phyloP scores from a whole-genome alignment of 768 basidiomycete species.

The Russula virescens region DNA sequence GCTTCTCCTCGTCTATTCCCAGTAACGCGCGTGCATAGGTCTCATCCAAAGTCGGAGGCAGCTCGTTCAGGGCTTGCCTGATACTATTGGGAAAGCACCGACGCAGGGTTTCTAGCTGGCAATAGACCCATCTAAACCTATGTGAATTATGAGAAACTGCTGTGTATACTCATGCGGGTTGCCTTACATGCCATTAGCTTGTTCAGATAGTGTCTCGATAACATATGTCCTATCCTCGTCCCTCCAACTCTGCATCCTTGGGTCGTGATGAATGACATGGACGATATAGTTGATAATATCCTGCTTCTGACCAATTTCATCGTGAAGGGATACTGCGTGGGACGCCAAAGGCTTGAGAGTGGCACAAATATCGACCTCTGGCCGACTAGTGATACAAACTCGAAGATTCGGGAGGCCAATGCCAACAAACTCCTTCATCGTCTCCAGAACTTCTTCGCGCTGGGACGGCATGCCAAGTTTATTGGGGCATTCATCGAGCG shows the following conservation, averaged over 20 bases:
- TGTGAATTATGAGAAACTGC: background rate
- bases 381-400: background rate
- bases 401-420: background rate
- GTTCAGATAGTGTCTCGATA: background rate
- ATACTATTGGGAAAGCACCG: background rate
- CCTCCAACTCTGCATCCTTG: background rate
- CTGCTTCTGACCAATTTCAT: background rate
- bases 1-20: background rate
- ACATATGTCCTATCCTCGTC: background rate
- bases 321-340: background rate
- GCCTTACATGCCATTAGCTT: slow-evolving; percentile 2
- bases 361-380: background rate
- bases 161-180: background rate
- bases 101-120: slow-evolving; percentile 3
- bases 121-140: slow-evolving; percentile 8
- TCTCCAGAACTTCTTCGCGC: background rate
- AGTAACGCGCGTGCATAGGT: background rate
- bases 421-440: background rate
- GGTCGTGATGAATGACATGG: background rate
- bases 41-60: slow-evolving; percentile 7
- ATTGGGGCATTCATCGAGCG: background rate
- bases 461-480: background rate
- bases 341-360: background rate
- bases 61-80: background rate
- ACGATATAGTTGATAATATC: background rate